A percentile compares a stretch with the other conserved stretches of the same genome.
These are phyloP conservation scores for Tremellales sp. DNA, from an alignment of 1,284 basidiomycete species.

Conservation along the genomic window DNA sequence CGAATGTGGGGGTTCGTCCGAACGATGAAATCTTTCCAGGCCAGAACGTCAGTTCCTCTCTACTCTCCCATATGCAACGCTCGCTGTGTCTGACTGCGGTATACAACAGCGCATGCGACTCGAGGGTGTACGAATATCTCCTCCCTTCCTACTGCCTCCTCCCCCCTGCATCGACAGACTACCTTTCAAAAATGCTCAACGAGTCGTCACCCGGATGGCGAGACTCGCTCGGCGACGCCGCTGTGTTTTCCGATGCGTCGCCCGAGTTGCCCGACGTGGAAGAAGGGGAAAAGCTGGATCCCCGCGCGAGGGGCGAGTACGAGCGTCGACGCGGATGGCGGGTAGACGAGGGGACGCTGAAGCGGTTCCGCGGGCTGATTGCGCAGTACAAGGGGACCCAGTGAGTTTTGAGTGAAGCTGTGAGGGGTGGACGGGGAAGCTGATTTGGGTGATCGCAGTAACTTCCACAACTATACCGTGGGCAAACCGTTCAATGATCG, in stretches of 20 bases:
- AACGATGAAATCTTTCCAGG: slow-evolving; percentile 89
- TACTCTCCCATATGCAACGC: slow-evolving; percentile 14
- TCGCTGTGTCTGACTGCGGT: neutral
- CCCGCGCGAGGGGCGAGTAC: slow-evolving; percentile 36
- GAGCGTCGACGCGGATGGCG: slow-evolving; percentile 59
- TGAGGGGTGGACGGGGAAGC: no score
- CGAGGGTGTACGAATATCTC: slow-evolving; percentile 94
- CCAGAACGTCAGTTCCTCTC: slow-evolving; percentile 62
- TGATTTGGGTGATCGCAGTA: slow-evolving; percentile 54
- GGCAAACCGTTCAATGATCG: slow-evolving; percentile 78
- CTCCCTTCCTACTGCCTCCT: slow-evolving; percentile 92
- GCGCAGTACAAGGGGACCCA: slow-evolving; percentile 65
- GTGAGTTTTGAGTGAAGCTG: slow-evolving; percentile 37
- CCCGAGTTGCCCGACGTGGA: slow-evolving; percentile 38
- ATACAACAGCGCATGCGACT: slow-evolving; percentile 71
- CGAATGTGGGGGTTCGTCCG: slow-evolving; percentile 89
- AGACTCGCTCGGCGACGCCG: slow-evolving; percentile 26
- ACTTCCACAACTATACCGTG: slow-evolving; percentile 98
- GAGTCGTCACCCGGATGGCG: slow-evolving; percentile 41
- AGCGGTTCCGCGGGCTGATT: slow-evolving; percentile 57
- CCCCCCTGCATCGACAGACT: slow-evolving; percentile 76
- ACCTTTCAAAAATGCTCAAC: slow-evolving; percentile 56
- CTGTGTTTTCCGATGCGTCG: slow-evolving; percentile 44
- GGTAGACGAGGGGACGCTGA: slow-evolving; percentile 56
- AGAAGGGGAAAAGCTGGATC: slow-evolving; percentile 23